Evolutionary conservation across 108 stramenopile genomes (phyloP), one percentile per base, ranked within the genome.

Genomic region (Heterococcus sp.): DNA sequence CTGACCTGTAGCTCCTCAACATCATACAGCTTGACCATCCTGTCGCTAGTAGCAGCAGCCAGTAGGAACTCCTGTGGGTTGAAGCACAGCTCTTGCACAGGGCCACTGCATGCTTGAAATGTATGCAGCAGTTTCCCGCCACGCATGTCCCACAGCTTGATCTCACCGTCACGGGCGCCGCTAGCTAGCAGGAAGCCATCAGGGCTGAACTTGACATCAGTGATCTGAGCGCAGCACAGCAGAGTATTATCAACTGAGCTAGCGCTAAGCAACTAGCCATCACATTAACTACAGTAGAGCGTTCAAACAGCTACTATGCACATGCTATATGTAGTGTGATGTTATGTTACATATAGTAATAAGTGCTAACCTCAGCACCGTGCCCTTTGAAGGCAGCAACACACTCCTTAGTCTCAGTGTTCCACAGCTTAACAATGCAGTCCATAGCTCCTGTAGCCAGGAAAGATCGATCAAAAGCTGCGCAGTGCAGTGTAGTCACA

Each of bases 31-130:
- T 81, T 81, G 34, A 81, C 72, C n/a, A 72, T 81, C 4, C 79
- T 71, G 36, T 81, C 79, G 31, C 79, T 70, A 30, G 69, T 70
- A 1, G 79, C 63, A 0, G 35, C 79, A 33, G 79, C 79, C 5
- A 81, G 65, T 14, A 81, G 33, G 66, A 81, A 81, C 46, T 81
- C 79, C 65, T 81, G 79, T 3, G 79, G 79, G 35, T 81, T 81
- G 72, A 81, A 81, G 0, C 79, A 65, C 30, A 81, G 32, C 37
- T 65, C 65, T 11, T 39, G 72, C 72, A 81, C 79, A 27, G 3
- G 0, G 32, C 2, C 38, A n/a, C 1, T 32, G 30, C 30, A 38
- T 70, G 46, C 77, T 37, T 66, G 66, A 11, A 78, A 78, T 5
- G 68, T 67, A 64, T 78, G 77, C 77, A 78, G 68, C 32, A 69